phyloP scores from a whole-genome alignment of 2,329 filamentous ascomycete species.

The Nothopassalora personata region DNA sequence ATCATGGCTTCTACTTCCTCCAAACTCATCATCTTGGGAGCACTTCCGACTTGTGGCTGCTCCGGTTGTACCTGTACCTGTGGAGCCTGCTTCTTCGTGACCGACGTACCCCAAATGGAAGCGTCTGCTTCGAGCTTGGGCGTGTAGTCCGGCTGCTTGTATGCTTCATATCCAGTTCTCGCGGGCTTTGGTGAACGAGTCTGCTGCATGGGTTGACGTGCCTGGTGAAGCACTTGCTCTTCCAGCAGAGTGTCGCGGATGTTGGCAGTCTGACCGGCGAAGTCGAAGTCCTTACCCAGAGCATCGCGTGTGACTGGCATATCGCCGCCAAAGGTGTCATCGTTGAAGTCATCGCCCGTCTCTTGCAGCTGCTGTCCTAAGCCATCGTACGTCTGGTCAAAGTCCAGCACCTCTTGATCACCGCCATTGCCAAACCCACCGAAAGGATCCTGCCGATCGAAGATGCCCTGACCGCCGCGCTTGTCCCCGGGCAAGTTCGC shows the following conservation, averaged over 20 bases:
- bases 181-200: constrained; percentile 52
- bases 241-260: constrained; percentile 82
- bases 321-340: constrained; percentile 73
- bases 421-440: constrained; percentile 61
- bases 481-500: constrained; percentile 58
- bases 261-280: constrained; percentile 87
- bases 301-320: constrained; percentile 45
- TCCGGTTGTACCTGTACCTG: constrained; percentile 7
- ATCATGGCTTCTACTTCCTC: constrained; percentile 96
- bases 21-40: constrained; percentile 83
- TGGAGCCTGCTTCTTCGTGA: constrained; percentile 48
- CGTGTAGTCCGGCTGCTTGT: constrained; percentile 75
- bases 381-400: constrained; percentile 96
- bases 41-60: constrained; percentile 31
- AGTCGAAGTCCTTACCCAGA: constrained; percentile 93
- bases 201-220: constrained; percentile 60
- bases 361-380: constrained; percentile 87
- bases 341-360: constrained; percentile 88
- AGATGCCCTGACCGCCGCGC: constrained; percentile 67
- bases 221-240: constrained; percentile 78
- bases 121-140: constrained; percentile 89
- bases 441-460: constrained; percentile 75
- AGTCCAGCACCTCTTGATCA: constrained; percentile 63
- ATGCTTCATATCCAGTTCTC: constrained; percentile 85
- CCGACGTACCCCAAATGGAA: constrained; percentile 80